A percentile compares a stretch with the other conserved stretches of the same genome.
These are phyloP conservation scores for Ogataea paraovalis DNA, from an alignment of 805 yeast genomes.

Conservation along the genomic window DNA sequence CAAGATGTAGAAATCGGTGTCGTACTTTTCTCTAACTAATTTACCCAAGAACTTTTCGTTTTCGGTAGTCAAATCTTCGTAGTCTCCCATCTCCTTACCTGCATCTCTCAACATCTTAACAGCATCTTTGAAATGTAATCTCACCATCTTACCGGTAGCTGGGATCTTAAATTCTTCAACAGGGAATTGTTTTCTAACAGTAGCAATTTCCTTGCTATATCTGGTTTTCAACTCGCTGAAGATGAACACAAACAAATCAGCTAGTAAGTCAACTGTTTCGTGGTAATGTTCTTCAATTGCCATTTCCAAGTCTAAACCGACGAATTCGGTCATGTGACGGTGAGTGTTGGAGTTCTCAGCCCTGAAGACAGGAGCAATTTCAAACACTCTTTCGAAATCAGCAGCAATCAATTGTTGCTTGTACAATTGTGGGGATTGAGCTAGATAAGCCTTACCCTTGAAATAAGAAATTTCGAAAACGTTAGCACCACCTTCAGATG, in stretches of 20 bases:
- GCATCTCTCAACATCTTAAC: constrained; percentile 78
- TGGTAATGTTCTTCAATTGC: constrained; percentile 97
- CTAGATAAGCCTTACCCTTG: constrained; percentile 88
- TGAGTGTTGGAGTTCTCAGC: constrained; percentile 99
- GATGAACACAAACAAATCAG: constrained; percentile 74
- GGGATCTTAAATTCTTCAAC: constrained; percentile 97
- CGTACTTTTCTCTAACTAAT: constrained; percentile 86
- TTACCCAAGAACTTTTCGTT: constrained; percentile 92
- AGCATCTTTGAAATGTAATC: constrained; percentile 87
- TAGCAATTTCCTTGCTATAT: constrained; percentile 77
- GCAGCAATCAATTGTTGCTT: constrained; percentile 98
- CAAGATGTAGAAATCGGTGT: constrained; percentile 95
- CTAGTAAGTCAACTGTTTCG: constrained; percentile 65
- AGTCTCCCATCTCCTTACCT: constrained; percentile 83
- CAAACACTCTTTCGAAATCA: constrained; percentile 94
- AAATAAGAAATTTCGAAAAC: constrained; percentile 93
- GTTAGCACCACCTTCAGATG: constrained; percentile 97
- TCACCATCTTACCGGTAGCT: constrained; percentile 88
- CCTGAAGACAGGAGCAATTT: constrained; percentile 96
- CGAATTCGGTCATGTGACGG: constrained; percentile 98
- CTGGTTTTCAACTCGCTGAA: constrained; percentile 79
- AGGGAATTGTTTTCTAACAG: constrained; percentile 92
- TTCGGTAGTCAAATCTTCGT: constrained; percentile 88
- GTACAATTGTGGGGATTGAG: constrained; percentile 97
- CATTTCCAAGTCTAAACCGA: constrained; percentile 97